phyloP scores from a whole-genome alignment of 805 yeast genomes.

The Phaffomyces antillensis region DNA sequence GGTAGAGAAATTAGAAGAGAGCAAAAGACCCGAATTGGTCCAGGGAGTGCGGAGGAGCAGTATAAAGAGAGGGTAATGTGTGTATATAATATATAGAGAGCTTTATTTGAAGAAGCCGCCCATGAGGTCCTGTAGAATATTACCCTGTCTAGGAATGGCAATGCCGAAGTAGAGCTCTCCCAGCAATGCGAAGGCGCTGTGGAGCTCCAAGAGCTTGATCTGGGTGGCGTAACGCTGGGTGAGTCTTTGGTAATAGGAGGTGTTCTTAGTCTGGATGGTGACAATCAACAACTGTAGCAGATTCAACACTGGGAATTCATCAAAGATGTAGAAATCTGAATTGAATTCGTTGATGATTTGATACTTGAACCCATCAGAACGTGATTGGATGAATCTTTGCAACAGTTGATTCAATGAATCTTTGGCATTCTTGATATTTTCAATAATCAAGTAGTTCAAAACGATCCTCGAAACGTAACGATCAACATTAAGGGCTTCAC shows the following conservation, averaged over 20 bases:
- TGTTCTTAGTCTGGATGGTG: conserved; percentile 47
- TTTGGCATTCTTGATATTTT: conserved; percentile 54
- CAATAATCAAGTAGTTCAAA: conserved; percentile 64
- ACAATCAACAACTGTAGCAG: conserved; percentile 61
- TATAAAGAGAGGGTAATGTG: conserved; percentile 24
- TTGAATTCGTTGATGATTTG: conserved; percentile 25
- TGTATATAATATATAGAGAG: too few species aligned
- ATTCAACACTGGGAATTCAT: conserved; percentile 44
- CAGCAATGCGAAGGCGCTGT: conserved; percentile 43
- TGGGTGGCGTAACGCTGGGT: conserved; percentile 37
- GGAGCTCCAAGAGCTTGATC: conserved; percentile 26
- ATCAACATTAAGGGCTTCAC: conserved; percentile 24
- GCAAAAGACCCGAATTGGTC: conserved; percentile 61
- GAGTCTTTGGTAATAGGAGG: conserved; percentile 48
- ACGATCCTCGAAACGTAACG: conserved; percentile 50
- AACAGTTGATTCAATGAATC: conserved; percentile 34
- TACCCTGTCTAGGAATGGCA: conserved; percentile 41
- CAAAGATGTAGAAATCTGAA: conserved; percentile 31
- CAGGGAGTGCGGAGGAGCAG: conserved; percentile 55
- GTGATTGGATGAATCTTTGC: conserved; percentile 20
- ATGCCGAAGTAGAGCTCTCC: conserved; percentile 62
- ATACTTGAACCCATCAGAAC: conserved; percentile 16
- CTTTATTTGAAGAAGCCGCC: conserved; percentile 41
- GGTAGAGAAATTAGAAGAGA: conserved; percentile 44
- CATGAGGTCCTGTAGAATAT: conserved; percentile 71